Evolutionary conservation across 192 early-diverging fungal species (phyloP), one percentile per base, ranked within the genome.

Genomic region (Phycomyces blakesleeanus): DNA sequence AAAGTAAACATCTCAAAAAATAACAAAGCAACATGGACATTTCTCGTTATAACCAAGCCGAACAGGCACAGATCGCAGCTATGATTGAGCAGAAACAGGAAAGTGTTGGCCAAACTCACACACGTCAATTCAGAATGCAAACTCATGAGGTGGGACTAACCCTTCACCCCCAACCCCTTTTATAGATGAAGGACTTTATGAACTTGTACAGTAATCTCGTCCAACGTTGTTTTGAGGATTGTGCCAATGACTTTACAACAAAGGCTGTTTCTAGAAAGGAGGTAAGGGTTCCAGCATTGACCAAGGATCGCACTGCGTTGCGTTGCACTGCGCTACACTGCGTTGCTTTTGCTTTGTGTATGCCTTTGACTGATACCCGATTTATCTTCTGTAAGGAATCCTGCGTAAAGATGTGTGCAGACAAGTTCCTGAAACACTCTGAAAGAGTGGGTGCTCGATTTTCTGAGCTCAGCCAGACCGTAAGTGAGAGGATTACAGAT

Each of bases 371-470:
- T 47, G 44, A 47, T n/a, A n/a, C 44, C 18, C 44, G 12, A n/a
- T 47, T 47, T 34, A 7, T 7, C 3, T 18, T 47, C 18, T 51
- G 12, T 55, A 71, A 91, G 90, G 87, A 92, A 62, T 80, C 81
- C 1, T 98, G 96, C 78, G 79, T 95, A 40, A 79, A 76, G 61
- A 85, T 87, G 63, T 98, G 96, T 73, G 84, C 91, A 11, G 91
- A 93, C 61, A 98, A 96, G 79, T 95, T 96, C 84, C 82, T 98
- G 78, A 95, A 94, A 85, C 86, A 95, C 72, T 90, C 92, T 64
- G 93, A 97, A 76, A 86, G 95, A 42, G 85, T 95, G 27, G 89
- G 93, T 61, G 85, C 87, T 71, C 84, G 91, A 52, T 93, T 90
- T 72, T 85, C 84, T 51, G 90, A 93, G 73, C 81, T 74, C 26